Base-by-base conservation (phyloP, 768 basidiomycete genomes). In the Macrocybe gigantea region DNA sequence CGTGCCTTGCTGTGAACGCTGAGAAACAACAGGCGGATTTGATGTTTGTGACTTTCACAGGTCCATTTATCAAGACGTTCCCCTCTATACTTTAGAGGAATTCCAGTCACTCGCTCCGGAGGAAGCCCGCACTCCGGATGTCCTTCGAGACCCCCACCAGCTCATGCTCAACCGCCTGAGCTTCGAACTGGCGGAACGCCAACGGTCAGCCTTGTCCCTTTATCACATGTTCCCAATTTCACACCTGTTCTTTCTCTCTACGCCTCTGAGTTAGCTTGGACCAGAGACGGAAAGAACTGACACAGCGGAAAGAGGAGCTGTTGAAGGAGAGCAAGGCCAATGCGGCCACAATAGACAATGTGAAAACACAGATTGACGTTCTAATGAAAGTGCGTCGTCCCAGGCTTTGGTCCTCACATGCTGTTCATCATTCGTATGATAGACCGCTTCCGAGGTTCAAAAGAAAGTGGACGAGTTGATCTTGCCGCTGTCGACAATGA, bases 21-120 rank as follows among this genome's bases (percentile, higher is more conserved):
- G 6, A n/a, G 14, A 14, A 35, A 30, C 40, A 36, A 30, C 33
- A 44, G 15, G 4, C 39, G 41, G 9, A 37, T 29, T 29, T 29
- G 47, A 12, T 0, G 11, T 29, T 38, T 47, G 39, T 52, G 22
- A 41, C 41, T 14, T 7, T 13, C 47, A 32, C 52, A 93, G 92
- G 14, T 92, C 89, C 30, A 83, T 91, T 48, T 92, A 92, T 63
- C 92, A 93, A 67, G 90, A 93, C 53, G 74, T 94, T 7, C 82
- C 88, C 3, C 67, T 93, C 38, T 83, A 91, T 63, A 64, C 71
- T 4, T 58, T 88, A 9, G 77, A 84, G 22, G 83, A 91, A 50
- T 92, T 92, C 56, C 61, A 73, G 53, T 61, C 66, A 31, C 73
- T 84, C 14, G 92, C 91, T 0, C 91, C 84, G 6, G 74, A 71